These are phyloP conservation scores for Fraxinus cuspidata DNA, from an alignment of 257 asterid genomes.

Conservation along the genomic window DNA sequence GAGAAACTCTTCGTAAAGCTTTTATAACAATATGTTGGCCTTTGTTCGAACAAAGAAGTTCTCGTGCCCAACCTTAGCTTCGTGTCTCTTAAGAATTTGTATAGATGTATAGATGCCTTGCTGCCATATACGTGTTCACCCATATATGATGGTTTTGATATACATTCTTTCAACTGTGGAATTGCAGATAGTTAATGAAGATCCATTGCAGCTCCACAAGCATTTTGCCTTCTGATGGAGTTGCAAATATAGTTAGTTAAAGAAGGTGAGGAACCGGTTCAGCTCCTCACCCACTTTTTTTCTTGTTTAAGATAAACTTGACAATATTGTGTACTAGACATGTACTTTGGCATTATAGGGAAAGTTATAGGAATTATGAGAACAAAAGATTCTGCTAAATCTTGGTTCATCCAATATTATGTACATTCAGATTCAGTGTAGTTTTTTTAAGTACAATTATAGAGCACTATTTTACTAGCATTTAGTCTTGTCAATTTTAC, in stretches of 20 bases:
- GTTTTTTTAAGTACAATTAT: too few relatives aligned
- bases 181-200: slow-evolving; percentile 53
- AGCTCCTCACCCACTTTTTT: background rate
- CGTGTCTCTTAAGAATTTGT: too few relatives aligned
- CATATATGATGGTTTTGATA: background rate
- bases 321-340: background rate
- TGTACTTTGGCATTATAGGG: background rate
- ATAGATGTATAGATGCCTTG: too few relatives aligned
- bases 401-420: too few relatives aligned
- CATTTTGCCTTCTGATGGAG: background rate
- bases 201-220: slow-evolving; percentile 43
- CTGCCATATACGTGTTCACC: background rate
- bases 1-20: too few relatives aligned
- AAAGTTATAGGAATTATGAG: background rate
- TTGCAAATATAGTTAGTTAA: background rate
- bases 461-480: background rate
- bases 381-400: too few relatives aligned
- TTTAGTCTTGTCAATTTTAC: too few relatives aligned
- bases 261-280: background rate
- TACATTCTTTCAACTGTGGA: background rate
- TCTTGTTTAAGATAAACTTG: background rate
- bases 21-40: too few relatives aligned
- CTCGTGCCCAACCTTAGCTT: too few relatives aligned
- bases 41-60: too few relatives aligned
- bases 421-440: too few relatives aligned